Percentiles rank a stretch among this genome's conserved stretches.
phyloP scores from a whole-genome alignment of 1,284 basidiomycete genomes.

The Puccinia hordei region DNA sequence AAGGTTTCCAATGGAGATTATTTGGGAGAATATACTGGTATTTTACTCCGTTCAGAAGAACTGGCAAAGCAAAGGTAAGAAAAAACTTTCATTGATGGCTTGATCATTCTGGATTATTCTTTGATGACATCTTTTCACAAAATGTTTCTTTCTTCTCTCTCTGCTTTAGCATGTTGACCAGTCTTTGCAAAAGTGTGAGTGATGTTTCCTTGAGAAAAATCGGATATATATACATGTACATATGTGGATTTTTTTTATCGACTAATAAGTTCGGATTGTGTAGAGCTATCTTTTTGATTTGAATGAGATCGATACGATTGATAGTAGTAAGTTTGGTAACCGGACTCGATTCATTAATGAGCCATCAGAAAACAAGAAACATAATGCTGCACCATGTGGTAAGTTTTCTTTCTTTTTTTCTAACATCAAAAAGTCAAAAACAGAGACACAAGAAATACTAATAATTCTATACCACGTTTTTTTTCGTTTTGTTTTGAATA shows the following conservation, averaged over 20 bases:
- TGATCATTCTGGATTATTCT: not conserved
- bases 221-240: not conserved
- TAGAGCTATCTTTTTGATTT: slow-evolving; percentile 32
- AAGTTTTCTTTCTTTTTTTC: slow-evolving; percentile 9
- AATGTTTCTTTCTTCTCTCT: no score
- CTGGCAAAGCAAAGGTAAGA: slow-evolving; percentile 5
- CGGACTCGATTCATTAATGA: slow-evolving; percentile 35
- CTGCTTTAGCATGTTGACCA: not conserved
- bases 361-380: not conserved
- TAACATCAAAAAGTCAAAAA: not conserved
- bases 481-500: not conserved
- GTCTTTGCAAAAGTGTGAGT: slow-evolving; percentile 8
- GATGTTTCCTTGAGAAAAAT: not conserved
- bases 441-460: not conserved
- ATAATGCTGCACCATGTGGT: slow-evolving; percentile 10
- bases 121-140: not conserved
- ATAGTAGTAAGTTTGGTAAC: slow-evolving; percentile 28
- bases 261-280: not conserved
- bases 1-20: not conserved
- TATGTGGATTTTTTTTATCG: not conserved
- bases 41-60: slow-evolving; percentile 23
- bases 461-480: not conserved
- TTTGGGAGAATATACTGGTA: slow-evolving; percentile 26
- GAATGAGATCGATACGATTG: not conserved
- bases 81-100: not conserved